Base-by-base conservation (phyloP, 2,329 filamentous ascomycete genomes). In the Colletotrichum abscissum region DNA sequence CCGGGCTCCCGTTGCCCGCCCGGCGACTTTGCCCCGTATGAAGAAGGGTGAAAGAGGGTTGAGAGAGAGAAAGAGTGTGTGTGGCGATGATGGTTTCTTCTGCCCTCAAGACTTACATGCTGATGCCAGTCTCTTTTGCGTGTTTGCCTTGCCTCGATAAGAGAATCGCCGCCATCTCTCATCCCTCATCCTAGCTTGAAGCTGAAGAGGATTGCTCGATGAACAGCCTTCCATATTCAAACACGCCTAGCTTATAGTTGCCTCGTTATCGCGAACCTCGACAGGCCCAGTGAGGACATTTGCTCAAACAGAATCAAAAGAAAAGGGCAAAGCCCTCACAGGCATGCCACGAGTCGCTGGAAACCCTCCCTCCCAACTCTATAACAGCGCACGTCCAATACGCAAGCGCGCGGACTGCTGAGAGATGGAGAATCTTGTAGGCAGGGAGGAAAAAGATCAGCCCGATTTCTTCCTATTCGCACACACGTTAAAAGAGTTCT, bases 21-120 rank as follows among this genome's bases (percentile, higher is more conserved):
- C 52, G 66, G 60, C 24, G 59, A 69, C 70, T 69, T 69, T 55
- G 9, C 24, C 30, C 7, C 7, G 11, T 22, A 4, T 14, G 26
- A 28, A 19, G 38, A 3, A 16, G 33, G 38, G 16, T 7, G 38
- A 14, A 8, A 42, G 5, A 11, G 28, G 22, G 6, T 26, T 16
- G 54, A 24, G 57, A 38, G 8, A 12, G 28, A 24, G 57, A 38
- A 3, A 12, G 28, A 4, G 33, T 35, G 33, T 22, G 28, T 52
- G 49, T 4, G 42, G 42, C 46, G 19, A 22, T n/a, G 35, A 28
- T 52, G 26, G 59, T 64, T 63, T 59, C 4, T 63, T 49, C 24
- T 65, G 22, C 54, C 19, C 54, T 16, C 11, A 7, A 4, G n/a
- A 11, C n/a, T 30, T 6, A 16, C 28, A n/a, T 16, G 30, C 26